A percentile compares a stretch with the other conserved stretches of the same genome.
phyloP scores from a whole-genome alignment of 768 basidiomycete genomes.

The Hygrocybe coccinea region DNA sequence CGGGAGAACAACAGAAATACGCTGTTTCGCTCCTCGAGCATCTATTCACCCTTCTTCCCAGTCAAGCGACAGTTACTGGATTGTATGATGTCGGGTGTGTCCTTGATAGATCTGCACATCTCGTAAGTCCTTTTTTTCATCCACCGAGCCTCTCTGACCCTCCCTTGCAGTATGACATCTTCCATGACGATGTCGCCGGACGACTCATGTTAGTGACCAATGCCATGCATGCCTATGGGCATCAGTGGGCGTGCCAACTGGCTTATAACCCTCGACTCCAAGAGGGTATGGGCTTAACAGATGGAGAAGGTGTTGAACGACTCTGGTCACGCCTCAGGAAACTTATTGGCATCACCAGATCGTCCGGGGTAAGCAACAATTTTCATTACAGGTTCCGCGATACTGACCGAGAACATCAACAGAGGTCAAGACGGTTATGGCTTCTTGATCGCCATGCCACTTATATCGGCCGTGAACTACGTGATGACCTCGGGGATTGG shows the following conservation, averaged over 20 bases:
- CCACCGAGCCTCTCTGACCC: background rate
- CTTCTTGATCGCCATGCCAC: conserved; percentile 30
- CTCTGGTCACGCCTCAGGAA: conserved; percentile 27
- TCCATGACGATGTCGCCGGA: conserved; percentile 12
- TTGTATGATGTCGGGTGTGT: conserved; percentile 36
- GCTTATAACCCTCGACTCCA: conserved; percentile 30
- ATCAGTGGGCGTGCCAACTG: conserved; percentile 34
- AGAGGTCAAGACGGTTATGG: conserved; percentile 29
- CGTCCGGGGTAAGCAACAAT: conserved; percentile 16
- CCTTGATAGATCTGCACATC: conserved; percentile 24
- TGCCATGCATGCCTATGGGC: conserved; percentile 35
- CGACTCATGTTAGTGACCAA: conserved; percentile 24
- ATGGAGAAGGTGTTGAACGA: conserved; percentile 35
- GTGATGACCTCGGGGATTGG: conserved; percentile 32
- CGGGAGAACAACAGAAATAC: conserved; percentile 38
- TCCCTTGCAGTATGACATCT: conserved; percentile 21
- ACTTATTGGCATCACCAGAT: conserved; percentile 16
- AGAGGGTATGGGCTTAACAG: conserved; percentile 28
- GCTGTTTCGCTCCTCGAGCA: conserved; percentile 31
- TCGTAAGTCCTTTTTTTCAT: conserved; percentile 20
- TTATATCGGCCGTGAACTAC: conserved; percentile 22
- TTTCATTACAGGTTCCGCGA: background rate
- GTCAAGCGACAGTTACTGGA: conserved; percentile 19
- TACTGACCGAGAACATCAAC: background rate
- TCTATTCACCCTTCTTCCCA: conserved; percentile 28